Conservation (phyloP, 2,329 filamentous ascomycete species). For the Sodiomyces alkalinus region DNA sequence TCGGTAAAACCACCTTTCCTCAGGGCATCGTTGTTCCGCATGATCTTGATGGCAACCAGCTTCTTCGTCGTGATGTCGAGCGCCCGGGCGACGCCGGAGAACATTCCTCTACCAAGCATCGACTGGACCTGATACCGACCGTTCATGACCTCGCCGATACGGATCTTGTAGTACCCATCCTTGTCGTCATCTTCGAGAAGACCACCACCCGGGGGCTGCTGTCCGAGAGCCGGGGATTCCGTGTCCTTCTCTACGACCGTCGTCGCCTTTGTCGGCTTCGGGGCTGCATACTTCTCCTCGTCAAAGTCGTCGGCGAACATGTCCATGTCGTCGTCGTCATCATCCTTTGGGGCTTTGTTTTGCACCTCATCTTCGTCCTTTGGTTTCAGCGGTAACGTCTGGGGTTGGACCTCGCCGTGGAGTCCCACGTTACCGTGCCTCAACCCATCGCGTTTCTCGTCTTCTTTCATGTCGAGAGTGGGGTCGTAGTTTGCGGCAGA, state of each 20-base stretch:
- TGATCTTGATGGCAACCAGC: constrained; percentile 92
- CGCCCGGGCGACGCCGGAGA: constrained; percentile 87
- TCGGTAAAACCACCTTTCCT: constrained; percentile 87
- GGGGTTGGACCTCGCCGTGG: constrained; percentile 24
- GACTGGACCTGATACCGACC: constrained; percentile 81
- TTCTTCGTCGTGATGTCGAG: constrained; percentile 59
- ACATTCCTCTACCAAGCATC: constrained; percentile 84
- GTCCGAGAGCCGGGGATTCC: constrained; percentile 26
- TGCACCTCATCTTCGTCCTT: constrained; percentile 14
- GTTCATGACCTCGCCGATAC: constrained; percentile 79
- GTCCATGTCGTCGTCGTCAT: constrained; percentile 59
- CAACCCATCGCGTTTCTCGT: constrained; percentile 54
- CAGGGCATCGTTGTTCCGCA: constrained; percentile 89
- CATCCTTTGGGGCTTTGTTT: constrained; percentile 36
- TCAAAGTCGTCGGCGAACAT: constrained; percentile 82
- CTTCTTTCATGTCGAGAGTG: constrained; percentile 75
- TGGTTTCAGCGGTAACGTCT: constrained; percentile 14
- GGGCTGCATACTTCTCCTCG: constrained; percentile 47
- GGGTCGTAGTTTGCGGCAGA: constrained; percentile 93
- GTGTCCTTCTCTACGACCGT: constrained; percentile 28
- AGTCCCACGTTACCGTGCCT: constrained; percentile 41
- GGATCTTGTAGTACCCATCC: constrained; percentile 93
- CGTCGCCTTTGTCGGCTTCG: constrained; percentile 23
- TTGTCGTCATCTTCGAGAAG: constrained; percentile 88
- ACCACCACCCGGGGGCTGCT: constrained; percentile 41